Evolutionary conservation across 805 yeast species (phyloP), one percentile per base, ranked within the genome.

Genomic region (Yamadazyma laniorum): DNA sequence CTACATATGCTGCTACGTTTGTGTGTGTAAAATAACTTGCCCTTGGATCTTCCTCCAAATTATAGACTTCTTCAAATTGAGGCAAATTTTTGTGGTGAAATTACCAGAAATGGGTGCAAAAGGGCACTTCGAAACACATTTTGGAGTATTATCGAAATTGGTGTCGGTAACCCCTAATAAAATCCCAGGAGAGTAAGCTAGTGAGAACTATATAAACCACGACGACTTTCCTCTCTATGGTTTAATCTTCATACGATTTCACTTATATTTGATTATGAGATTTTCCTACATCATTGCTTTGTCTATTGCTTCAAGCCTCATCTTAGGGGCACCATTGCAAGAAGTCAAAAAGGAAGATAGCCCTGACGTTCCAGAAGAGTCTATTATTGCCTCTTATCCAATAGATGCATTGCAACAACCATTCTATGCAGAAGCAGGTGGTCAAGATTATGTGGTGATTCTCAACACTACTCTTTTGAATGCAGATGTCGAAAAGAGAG

Each of bases 101-200:
- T 45, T 45, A 27, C 49, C 44, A 18, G 29, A 34, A 37, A 34
- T 35, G 42, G 49, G 42, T 39, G 37, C 42, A 30, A 45, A 45
- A 29, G 42, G 49, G 23, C 30, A 15, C 15, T 19, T 14, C 31
- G 18, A 35, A 35, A 34, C 32, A 15, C 12, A 14, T 14, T 16
- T 21, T 11, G 13, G 21, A 14, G 18, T 23, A 9, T 21, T 21
- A 7, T 21, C 23, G 9, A n/a, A n/a, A n/a, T n/a, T n/a, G n/a
- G n/a, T n/a, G n/a, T n/a, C n/a, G n/a, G n/a, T n/a, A n/a, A n/a
- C n/a, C n/a, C n/a, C n/a, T n/a, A n/a, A n/a, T n/a, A n/a, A n/a
- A n/a, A n/a, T n/a, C n/a, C n/a, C n/a, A n/a, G n/a, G n/a, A n/a
- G n/a, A n/a, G n/a, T n/a, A n/a, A n/a, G n/a, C n/a, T n/a, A n/a